Evolutionary conservation across 2,329 filamentous ascomycete species (phyloP).

Genomic region (Alternaria longipes): DNA sequence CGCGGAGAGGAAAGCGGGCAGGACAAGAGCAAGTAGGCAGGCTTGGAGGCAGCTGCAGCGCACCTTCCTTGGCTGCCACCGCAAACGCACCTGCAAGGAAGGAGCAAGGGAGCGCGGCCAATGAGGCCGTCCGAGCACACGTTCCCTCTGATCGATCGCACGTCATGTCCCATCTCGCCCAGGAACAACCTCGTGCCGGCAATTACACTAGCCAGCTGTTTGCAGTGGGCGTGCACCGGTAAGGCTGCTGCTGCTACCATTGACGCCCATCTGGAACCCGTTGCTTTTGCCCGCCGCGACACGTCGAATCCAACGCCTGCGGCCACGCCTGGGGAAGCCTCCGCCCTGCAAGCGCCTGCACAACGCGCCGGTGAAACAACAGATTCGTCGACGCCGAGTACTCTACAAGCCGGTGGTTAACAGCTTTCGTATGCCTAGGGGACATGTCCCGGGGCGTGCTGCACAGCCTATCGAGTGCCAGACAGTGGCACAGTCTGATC

Average conservation of each 20-base stretch:
- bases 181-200: slow-evolving; percentile 32
- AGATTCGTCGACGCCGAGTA: slow-evolving; percentile 16
- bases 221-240: slow-evolving; percentile 21
- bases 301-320: slow-evolving; percentile 8
- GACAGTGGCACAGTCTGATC: slow-evolving; percentile 12
- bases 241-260: slow-evolving; percentile 23
- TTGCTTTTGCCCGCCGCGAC: slow-evolving; percentile 13
- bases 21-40: slow-evolving; percentile 1
- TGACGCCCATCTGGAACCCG: slow-evolving; percentile 22
- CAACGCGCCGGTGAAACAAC: slow-evolving; percentile 28
- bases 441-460: slow-evolving; percentile 1
- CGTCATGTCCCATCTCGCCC: slow-evolving; percentile 26
- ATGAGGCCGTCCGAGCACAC: slow-evolving; percentile 28
- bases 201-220: slow-evolving; percentile 35
- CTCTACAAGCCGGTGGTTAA: slow-evolving; percentile 19
- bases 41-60: slow-evolving; percentile 14
- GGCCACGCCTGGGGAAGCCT: slow-evolving; percentile 1
- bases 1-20: slow-evolving; percentile 11
- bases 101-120: slow-evolving; percentile 34
- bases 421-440: slow-evolving; percentile 18
- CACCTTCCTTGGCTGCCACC: slow-evolving; percentile 24
- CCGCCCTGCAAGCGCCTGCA: slow-evolving; percentile 11
- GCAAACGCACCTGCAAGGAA: slow-evolving; percentile 36
- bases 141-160: slow-evolving; percentile 29
- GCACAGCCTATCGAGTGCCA: slow-evolving; percentile 23